Percentiles rank a stretch among this genome's conserved stretches.
Evolutionary conservation across 2,329 filamentous ascomycete species (phyloP).

Genomic region (Dothideomycetes sp.): DNA sequence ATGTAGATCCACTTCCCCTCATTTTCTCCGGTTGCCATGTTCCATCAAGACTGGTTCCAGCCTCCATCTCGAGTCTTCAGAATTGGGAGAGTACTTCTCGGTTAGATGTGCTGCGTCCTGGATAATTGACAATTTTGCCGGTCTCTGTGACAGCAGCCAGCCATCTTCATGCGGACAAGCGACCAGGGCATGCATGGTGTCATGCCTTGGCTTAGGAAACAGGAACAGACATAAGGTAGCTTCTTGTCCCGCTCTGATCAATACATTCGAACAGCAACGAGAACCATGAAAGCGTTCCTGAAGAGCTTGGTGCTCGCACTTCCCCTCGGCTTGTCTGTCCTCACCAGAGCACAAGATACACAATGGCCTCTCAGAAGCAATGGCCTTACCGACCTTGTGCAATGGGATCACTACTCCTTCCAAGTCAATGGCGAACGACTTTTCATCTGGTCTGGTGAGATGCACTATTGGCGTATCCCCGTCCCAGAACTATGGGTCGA

Average conservation of each 20-base stretch:
- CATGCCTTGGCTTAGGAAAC: slow-evolving; percentile 2
- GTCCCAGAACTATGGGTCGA: slow-evolving; percentile 44
- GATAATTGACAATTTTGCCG: too few species aligned
- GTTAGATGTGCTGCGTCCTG: too few species aligned
- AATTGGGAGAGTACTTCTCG: too few species aligned
- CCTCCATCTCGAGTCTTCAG: too few species aligned
- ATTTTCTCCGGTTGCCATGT: too few species aligned
- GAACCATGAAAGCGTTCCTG: slow-evolving; percentile 5
- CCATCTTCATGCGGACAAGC: slow-evolving; percentile 1
- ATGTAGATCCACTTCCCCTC: too few species aligned
- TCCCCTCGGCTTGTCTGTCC: slow-evolving; percentile 1
- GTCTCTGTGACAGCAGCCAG: too few species aligned
- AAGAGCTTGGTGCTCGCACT: slow-evolving; percentile 4
- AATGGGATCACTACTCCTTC: slow-evolving; percentile 49
- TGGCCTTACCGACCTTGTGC: slow-evolving; percentile 33
- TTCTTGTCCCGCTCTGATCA: neutral
- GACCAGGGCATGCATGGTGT: neutral
- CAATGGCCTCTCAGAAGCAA: slow-evolving; percentile 13
- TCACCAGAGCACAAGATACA: slow-evolving; percentile 3
- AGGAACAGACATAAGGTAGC: neutral
- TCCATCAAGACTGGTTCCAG: too few species aligned
- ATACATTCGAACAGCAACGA: neutral
- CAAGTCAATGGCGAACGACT: slow-evolving; percentile 42
- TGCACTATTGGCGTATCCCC: slow-evolving; percentile 46
- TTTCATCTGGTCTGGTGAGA: slow-evolving; percentile 46